phyloP scores from a whole-genome alignment of 2,329 filamentous ascomycete species.

The Arthrobotrys pseudoclavata region DNA sequence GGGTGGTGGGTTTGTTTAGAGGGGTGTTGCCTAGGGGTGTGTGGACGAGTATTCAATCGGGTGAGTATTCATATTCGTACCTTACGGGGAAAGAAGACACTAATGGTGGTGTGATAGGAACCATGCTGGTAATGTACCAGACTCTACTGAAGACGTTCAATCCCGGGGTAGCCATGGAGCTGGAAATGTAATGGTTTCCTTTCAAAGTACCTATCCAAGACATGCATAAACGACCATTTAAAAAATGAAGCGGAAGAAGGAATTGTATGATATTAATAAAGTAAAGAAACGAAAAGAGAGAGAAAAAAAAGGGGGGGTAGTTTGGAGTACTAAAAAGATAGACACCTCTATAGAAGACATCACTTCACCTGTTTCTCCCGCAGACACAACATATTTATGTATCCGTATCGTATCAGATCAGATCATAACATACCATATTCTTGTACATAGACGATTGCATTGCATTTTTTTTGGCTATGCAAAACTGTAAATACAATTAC shows the following conservation, averaged over 20 bases:
- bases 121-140: conserved; percentile 64
- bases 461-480: background rate
- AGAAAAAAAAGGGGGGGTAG: conserved; percentile 1
- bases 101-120: conserved; percentile 45
- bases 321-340: conserved; percentile 24
- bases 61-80: conserved; percentile 27
- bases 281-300: background rate
- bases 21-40: conserved; percentile 92
- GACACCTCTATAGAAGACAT: conserved; percentile 19
- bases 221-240: background rate
- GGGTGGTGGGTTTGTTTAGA: conserved; percentile 89
- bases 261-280: conserved; percentile 26
- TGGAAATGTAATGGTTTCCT: conserved; percentile 21
- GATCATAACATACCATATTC: background rate
- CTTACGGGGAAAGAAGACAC: background rate
- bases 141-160: conserved; percentile 61
- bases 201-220: too few species aligned
- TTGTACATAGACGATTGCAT: conserved; percentile 1
- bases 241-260: background rate
- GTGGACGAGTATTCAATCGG: conserved; percentile 94
- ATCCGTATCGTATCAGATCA: conserved; percentile 6
- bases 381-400: background rate
- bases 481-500: background rate
- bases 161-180: conserved; percentile 44
- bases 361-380: conserved; percentile 16